Base-by-base conservation (phyloP, 768 basidiomycete species). In the Phanerodontia chrysosporium region DNA sequence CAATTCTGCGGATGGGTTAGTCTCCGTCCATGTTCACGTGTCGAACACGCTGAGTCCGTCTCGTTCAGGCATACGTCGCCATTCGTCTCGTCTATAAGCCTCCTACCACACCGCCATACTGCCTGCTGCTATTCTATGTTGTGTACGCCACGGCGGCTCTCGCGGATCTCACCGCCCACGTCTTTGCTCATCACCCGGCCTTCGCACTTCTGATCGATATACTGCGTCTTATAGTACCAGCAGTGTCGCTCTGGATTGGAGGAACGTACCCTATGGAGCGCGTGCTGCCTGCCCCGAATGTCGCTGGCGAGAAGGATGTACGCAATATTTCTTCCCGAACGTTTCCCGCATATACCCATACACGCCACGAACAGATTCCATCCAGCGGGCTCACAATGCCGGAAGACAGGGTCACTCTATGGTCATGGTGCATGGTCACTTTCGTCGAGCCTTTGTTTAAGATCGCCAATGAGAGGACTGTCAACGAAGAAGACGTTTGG, bases 361-460 rank as follows among this genome's bases (percentile, higher is more conserved):
- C 55, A 45, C 35, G 30, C 53, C 45, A 27, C 35, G 42, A 30
- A 24, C 62, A 86, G 84, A 70, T 73, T 22, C 83, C 85, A 1
- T 81, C 83, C 7, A 74, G 69, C 54, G 65, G 65, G 12, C 64
- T 78, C 29, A 79, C 85, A 3, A 82, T 80, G 66, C 86, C 87
- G 9, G 87, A 89, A 69, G 87, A 89, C 66, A 75, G 78, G 63
- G 82, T 80, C 22, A 82, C 73, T 35, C 71, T 89, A 14, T 87
- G 85, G 84, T 74, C 79, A 18, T 89, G 87, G 87, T 76, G 75
- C 39, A 80, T 77, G 2, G 86, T 86, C 65, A 80, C 82, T 1
- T 89, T 86, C 64, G 77, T 88, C 7, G 78, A 85, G 61, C 87
- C 87, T 3, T 73, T 89, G 24, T 77, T 88, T 60, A 65, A 74